Evolutionary conservation across 345 rosid genomes (phyloP), one percentile per base, ranked within the genome.

Genomic region (Erysimum cheiranthoides): DNA sequence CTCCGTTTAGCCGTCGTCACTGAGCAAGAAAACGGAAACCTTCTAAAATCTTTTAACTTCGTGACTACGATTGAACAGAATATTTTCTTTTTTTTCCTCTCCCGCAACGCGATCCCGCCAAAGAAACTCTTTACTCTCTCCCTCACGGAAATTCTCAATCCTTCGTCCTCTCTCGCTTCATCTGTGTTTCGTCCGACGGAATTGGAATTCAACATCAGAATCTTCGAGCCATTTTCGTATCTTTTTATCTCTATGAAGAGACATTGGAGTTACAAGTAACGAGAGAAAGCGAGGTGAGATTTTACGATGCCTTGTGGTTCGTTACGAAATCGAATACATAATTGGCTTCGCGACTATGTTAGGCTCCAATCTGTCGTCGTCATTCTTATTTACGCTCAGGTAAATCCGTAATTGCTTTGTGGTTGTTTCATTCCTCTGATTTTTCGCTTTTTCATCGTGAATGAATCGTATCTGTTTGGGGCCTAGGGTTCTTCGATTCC

Each of bases 341-440:
- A 66, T 56, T 91, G 87, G 84, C 75, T 93, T 76, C 86, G 86
- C 50, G 93, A 93, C 76, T 91, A 89, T 74, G 91, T 75, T 77
- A 73, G 86, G 78, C 95, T 93, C 25, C 92, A 89, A 68, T 81
- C 73, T 58, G 27, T 88, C 61, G 97, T 92, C 61, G 86, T 89
- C 75, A 61, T 87, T 68, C 92, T 93, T 83, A 80, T 91, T 54
- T 91, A 93, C 88, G 79, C 87, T 67, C 96, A 93, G 87, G 98
- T 92, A 36, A 27, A 1, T 21, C 42, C 17, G 36, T 3, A 17
- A 52, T 52, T 43, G 21, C 31, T 64, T 16, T 46, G 53, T 11
- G 8, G 18, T 21, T 30, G 67, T 17, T 8, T 49, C 68, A 34
- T 54, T 30, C 12, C 12, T 25, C 39, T 11, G 38, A 12, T 16